Conservation (phyloP, 225 moss, liverwort and hornwort genomes). For the Pleurozium schreberi region DNA sequence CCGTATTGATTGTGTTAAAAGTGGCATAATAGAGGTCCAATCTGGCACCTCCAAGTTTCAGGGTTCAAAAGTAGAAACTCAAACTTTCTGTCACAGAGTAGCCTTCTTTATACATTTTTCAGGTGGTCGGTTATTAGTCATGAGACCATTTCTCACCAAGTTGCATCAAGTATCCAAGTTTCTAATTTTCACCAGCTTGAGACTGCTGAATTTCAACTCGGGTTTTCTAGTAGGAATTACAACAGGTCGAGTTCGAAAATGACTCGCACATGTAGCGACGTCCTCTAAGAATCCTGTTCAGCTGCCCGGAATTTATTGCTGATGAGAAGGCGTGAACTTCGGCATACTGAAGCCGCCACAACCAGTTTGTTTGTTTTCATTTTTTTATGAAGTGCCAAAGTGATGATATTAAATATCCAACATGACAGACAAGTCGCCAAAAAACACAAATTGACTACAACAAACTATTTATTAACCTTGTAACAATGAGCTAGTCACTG, state of each 20-base stretch:
- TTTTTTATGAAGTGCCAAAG: too few species aligned
- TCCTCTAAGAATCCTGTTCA: not conserved
- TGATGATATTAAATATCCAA: too few species aligned
- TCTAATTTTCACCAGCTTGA: not conserved
- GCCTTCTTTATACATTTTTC: not conserved
- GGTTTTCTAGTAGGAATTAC: not conserved
- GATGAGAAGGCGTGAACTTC: not conserved
- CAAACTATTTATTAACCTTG: not conserved
- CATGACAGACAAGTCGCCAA: too few species aligned
- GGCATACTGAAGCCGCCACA: not conserved
- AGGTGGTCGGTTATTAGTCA: not conserved
- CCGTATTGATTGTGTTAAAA: not conserved
- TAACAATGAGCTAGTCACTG: rapidly evolving
- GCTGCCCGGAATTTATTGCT: not conserved
- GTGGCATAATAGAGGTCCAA: not conserved
- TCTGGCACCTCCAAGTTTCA: not conserved
- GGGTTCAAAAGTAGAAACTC: not conserved
- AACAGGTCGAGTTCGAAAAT: not conserved
- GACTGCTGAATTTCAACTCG: not conserved
- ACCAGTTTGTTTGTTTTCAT: too few species aligned
- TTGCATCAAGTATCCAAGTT: not conserved
- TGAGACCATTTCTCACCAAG: not conserved
- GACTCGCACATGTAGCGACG: not conserved
- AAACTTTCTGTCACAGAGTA: not conserved
- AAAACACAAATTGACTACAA: too few species aligned